Percentiles rank a stretch among this genome's conserved stretches.
These are phyloP conservation scores for Fusarium miscanthi DNA, from an alignment of 2,329 filamentous ascomycete species.

Conservation along the genomic window DNA sequence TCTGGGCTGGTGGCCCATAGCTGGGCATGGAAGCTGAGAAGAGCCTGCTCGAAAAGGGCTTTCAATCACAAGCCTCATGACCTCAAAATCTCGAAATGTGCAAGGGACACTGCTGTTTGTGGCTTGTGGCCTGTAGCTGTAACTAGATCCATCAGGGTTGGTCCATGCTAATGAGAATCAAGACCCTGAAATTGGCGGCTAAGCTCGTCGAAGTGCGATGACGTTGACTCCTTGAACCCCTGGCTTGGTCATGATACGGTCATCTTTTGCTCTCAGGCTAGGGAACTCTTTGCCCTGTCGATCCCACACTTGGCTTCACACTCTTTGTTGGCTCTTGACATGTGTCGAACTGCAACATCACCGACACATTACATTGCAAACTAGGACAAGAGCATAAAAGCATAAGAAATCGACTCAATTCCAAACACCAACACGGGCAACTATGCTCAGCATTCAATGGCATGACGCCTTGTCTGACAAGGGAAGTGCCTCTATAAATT, in stretches of 20 bases:
- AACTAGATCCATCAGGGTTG: not conserved
- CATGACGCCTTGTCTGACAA: not conserved
- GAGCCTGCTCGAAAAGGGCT: not conserved
- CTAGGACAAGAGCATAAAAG: not conserved
- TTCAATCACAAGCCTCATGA: constrained; percentile 6
- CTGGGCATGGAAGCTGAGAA: not conserved
- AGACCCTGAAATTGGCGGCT: constrained; percentile 30
- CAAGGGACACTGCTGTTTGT: not conserved
- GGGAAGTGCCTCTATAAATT: not conserved
- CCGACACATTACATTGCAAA: not conserved
- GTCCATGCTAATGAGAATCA: constrained; percentile 2
- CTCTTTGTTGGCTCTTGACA: not conserved
- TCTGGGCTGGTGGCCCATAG: constrained; percentile 5
- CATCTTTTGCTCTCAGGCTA: not conserved
- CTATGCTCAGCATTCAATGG: constrained; percentile 10
- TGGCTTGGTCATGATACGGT: not conserved
- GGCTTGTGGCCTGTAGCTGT: not conserved
- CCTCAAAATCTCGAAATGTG: not conserved
- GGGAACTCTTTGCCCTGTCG: not conserved
- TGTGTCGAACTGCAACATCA: not conserved
- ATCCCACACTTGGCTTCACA: not conserved
- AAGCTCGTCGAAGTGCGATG: constrained; percentile 21
- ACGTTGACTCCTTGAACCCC: constrained; percentile 24
- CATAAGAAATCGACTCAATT: constrained; percentile 14
- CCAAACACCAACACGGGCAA: constrained; percentile 17